phyloP scores from a whole-genome alignment of 345 rosid genomes.

The Eucalyptus melliodora region DNA sequence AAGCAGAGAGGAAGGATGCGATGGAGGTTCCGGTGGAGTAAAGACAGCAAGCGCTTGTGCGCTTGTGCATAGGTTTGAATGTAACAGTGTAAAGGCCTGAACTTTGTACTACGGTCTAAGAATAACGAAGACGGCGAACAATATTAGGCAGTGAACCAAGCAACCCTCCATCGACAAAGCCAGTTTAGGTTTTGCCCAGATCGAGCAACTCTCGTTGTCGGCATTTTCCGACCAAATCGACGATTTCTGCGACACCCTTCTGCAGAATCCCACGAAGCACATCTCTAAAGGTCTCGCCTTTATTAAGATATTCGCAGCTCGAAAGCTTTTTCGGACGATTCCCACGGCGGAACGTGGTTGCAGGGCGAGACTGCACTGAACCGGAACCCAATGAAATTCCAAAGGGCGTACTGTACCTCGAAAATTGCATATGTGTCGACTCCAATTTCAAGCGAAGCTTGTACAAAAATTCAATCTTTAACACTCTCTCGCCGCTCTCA shows the following conservation, averaged over 20 bases:
- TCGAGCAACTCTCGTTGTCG: background rate
- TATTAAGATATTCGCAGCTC: background rate
- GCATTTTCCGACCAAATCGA: background rate
- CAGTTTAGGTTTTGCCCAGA: background rate
- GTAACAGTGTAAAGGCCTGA: background rate
- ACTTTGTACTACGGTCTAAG: background rate
- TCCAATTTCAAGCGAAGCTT: background rate
- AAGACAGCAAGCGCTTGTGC: background rate
- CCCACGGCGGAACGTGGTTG: background rate
- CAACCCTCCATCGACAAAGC: background rate
- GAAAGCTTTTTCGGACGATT: background rate
- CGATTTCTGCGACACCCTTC: background rate
- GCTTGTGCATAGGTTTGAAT: background rate
- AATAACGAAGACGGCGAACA: background rate
- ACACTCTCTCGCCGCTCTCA: background rate
- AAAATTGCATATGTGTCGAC: background rate
- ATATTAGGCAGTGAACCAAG: background rate
- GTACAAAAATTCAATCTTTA: background rate
- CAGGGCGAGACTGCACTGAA: background rate
- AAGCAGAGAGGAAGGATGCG: slow-evolving; percentile 35
- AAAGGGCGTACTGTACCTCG: background rate
- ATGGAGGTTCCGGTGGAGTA: slow-evolving; percentile 29
- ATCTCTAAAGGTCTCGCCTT: background rate
- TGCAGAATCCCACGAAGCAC: background rate
- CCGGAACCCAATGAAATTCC: background rate